Conservation (phyloP, 2,329 filamentous ascomycete genomes). For the Penicillium thymicola region DNA sequence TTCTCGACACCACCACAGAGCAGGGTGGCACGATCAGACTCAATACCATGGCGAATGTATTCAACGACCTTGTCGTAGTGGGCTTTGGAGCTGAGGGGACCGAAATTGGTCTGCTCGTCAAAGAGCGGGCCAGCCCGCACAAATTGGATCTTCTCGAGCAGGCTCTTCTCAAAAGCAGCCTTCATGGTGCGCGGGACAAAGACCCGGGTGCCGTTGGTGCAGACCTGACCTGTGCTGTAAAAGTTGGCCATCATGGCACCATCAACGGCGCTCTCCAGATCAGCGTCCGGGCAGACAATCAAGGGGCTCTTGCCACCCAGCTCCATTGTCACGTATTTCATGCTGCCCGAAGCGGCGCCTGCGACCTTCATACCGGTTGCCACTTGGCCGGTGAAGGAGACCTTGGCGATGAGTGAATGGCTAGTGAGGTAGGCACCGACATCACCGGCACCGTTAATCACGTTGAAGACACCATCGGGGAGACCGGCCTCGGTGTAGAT, state of each 20-base stretch:
- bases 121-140: constrained; percentile 71
- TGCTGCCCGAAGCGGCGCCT: constrained; percentile 66
- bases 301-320: constrained; percentile 82
- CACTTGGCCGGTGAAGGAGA: constrained; percentile 87
- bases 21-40: constrained; percentile 69
- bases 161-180: constrained; percentile 61
- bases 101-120: constrained; percentile 73
- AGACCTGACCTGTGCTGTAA: constrained; percentile 86
- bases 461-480: constrained; percentile 80
- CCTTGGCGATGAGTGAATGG: constrained; percentile 73
- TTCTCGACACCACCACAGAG: constrained; percentile 67
- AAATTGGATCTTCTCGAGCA: constrained; percentile 67
- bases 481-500: constrained; percentile 76
- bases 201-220: constrained; percentile 86
- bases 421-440: constrained; percentile 72
- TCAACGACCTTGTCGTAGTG: constrained; percentile 75
- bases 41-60: constrained; percentile 73
- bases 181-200: constrained; percentile 71
- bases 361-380: constrained; percentile 80
- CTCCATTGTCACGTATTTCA: constrained; percentile 94
- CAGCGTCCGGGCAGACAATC: constrained; percentile 74
- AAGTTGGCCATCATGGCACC: constrained; percentile 94
- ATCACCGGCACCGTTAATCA: constrained; percentile 75
- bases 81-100: constrained; percentile 70
- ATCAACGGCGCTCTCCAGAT: constrained; percentile 76